Evolutionary conservation across 2,329 filamentous ascomycete species (phyloP), one percentile per base, ranked within the genome.

Genomic region (Fusarium sp.): DNA sequence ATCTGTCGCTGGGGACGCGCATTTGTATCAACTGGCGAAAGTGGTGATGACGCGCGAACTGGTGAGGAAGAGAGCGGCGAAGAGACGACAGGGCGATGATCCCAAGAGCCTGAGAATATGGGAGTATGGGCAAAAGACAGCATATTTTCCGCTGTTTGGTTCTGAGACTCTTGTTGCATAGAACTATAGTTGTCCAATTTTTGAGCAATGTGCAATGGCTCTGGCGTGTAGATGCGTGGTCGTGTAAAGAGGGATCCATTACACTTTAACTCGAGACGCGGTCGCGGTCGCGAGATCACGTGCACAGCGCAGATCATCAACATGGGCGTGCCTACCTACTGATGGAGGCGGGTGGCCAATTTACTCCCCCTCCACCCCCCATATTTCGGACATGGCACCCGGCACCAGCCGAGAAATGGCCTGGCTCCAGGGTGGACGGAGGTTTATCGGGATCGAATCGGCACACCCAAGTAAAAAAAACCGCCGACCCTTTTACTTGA

Each of bases 21-120:
- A 64, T 83, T 82, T 13, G 73, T 71, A 52, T 82, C 71, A 60
- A 78, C 75, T 15, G 78, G 75, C 2, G 80, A 81, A 8, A 82
- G 74, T 10, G 78, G 76, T 10, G 83, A 81, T 6, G 81, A 78
- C n/a, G 81, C 79, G 65, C 84, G 83, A 48, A 86, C 73, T 11
- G 85, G 85, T 3, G 85, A 86, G 3, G 85, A 88, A 3, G 85
- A 85, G 24, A 66, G 58, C 15, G 63, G 63, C 47, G 63, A 5
- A 87, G 81, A 6, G 84, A 81, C 75, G 32, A 74, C 60, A 2
- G 85, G 85, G 13, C 79, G 79, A 72, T 81, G 73, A 44, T 79
- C 75, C 73, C 80, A 81, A 29, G 75, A 71, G 53, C 76, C 73
- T 46, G 77, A 76, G 69, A 82, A 80, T 44, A 78, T 75, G 15